Base-by-base conservation (phyloP, 2,329 filamentous ascomycete genomes). In the Diplocarpon mali region DNA sequence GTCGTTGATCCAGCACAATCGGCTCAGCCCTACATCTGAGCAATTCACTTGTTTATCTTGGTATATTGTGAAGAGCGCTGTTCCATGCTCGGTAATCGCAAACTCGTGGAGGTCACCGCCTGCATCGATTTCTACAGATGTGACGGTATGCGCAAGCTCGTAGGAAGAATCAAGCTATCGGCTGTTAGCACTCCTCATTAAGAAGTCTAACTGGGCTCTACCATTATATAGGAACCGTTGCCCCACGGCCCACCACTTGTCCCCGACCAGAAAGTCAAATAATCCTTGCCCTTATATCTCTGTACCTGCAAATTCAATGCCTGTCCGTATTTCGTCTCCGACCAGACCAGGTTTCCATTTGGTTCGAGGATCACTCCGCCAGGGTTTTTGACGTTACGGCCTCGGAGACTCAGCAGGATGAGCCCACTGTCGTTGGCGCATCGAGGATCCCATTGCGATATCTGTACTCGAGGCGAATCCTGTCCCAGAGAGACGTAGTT, bases 191-290 rank as follows among this genome's bases (percentile, higher is more conserved):
- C 7, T 24, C 20, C 14, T 1, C 13, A 29, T 35, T 1, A 13
- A 11, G n/a, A 30, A 14, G 4, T 17, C 16, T 5, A 1, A 13
- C 31, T 11, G 6, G 17, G 13, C n/a, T 28, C 10, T 40, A 47
- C 45, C 45, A 47, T 43, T 27, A 37, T 32, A 30, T 46, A 49
- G 7, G 44, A 44, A 20, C 44, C 44, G 38, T 46, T 49, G 5
- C 43, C 45, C 55, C 70, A 66, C 2, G 67, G 68, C 2, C 64
- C 64, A 34, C 67, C 62, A 49, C 67, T 64, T 13, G 65, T 57
- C 8, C 69, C 69, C 13, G 65, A 61, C 69, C 69, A 72, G 49
- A 70, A 72, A 0, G 68, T 70, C 44, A 72, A 54, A 56, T 69
- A 71, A 13, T 62, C 55, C 44, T 69, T 53, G 2, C 64, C 67